phyloP scores from a whole-genome alignment of 2,329 filamentous ascomycete species.

The Plenodomus tracheiphilus region DNA sequence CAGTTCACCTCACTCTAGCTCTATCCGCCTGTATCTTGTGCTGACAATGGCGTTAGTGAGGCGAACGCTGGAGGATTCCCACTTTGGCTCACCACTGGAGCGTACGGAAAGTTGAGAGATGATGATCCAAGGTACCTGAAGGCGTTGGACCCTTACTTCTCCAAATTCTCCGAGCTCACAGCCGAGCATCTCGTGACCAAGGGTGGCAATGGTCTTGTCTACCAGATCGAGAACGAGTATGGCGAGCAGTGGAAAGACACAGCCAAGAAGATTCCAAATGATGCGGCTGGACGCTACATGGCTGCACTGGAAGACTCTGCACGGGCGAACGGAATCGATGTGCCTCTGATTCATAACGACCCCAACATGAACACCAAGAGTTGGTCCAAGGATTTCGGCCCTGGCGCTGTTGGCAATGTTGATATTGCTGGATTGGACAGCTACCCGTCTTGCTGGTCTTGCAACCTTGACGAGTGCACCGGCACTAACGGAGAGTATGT shows the following conservation, averaged over 20 bases:
- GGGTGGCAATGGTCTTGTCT: constrained; percentile 60
- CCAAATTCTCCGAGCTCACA: constrained; percentile 55
- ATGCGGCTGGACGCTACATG: constrained; percentile 59
- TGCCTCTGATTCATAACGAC: constrained; percentile 63
- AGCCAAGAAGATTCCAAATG: constrained; percentile 51
- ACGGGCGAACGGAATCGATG: constrained; percentile 60
- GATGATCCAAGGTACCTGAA: constrained; percentile 57
- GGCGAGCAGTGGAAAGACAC: constrained; percentile 46
- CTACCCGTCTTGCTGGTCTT: constrained; percentile 64
- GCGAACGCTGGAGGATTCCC: constrained; percentile 65
- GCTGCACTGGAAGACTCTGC: constrained; percentile 58
- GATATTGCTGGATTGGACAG: constrained; percentile 58
- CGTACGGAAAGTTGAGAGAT: constrained; percentile 57
- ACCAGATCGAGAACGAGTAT: constrained; percentile 63
- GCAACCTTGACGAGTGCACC: constrained; percentile 63
- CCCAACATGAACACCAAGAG: constrained; percentile 62
- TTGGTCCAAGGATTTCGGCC: constrained; percentile 64
- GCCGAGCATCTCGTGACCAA: constrained; percentile 60
- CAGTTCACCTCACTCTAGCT: too few relatives aligned
- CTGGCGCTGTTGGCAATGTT: constrained; percentile 57
- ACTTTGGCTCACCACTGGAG: constrained; percentile 65
- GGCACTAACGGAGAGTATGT: constrained; percentile 62
- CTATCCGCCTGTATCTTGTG: too few relatives aligned
- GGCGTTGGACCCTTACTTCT: constrained; percentile 60
- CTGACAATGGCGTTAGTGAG: too few relatives aligned